Percentiles rank a stretch among this genome's conserved stretches.
Conservation (phyloP, 73 alveolate genomes). For the Tetrahymena elliotti region DNA sequence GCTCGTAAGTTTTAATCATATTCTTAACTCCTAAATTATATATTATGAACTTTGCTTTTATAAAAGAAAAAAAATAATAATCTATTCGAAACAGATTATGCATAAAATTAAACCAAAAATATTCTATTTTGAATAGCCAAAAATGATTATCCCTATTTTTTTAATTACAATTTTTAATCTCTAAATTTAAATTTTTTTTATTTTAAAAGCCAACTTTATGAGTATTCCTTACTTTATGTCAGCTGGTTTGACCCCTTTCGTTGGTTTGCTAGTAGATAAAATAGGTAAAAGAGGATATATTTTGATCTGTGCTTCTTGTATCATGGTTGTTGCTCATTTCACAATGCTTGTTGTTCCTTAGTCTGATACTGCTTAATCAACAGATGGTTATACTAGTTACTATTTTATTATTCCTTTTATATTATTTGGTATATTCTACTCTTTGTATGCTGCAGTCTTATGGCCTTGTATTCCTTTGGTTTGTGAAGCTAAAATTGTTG, state of each 20-base stretch:
- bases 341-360: constrained; percentile 30
- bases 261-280: constrained; percentile 57
- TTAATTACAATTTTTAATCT: too few species aligned
- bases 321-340: constrained; percentile 44
- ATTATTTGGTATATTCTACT: constrained; percentile 61
- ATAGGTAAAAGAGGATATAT: constrained; percentile 59
- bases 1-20: constrained; percentile 45
- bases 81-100: too few species aligned
- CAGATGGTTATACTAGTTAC: constrained; percentile 13
- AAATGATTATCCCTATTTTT: too few species aligned
- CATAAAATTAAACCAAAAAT: too few species aligned
- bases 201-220: not conserved
- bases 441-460: constrained; percentile 72
- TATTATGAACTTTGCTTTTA: too few species aligned
- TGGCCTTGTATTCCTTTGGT: constrained; percentile 80
- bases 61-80: too few species aligned
- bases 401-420: constrained; percentile 35
- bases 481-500: constrained; percentile 65
- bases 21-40: constrained; percentile 3
- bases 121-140: too few species aligned
- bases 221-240: constrained; percentile 64
- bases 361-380: constrained; percentile 8
- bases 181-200: constrained; percentile 30
- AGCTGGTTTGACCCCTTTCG: constrained; percentile 64
- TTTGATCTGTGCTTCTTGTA: constrained; percentile 22